Evolutionary conservation across 345 rosid species (phyloP).

Genomic region (Physaria fendleri): DNA sequence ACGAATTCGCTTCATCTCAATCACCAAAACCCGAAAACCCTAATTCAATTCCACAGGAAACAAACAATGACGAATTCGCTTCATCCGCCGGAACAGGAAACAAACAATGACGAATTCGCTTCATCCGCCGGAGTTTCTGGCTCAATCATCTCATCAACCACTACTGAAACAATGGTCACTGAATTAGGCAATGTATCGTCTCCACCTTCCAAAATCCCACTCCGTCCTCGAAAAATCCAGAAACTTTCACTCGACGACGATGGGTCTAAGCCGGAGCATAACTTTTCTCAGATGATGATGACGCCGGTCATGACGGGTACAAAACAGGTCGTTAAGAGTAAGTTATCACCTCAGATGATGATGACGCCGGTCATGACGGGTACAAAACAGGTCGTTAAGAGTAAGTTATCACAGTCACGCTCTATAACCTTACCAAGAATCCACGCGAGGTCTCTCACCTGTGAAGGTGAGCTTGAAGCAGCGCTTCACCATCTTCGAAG

Average conservation of each 20-base stretch:
- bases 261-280: constrained; percentile 23
- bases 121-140: constrained; percentile 21
- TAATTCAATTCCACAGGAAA: constrained; percentile 26
- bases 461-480: constrained; percentile 74
- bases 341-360: constrained; percentile 20
- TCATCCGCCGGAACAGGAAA: constrained; percentile 20
- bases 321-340: constrained; percentile 24
- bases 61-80: constrained; percentile 17
- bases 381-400: constrained; percentile 22
- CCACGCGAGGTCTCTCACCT: constrained; percentile 63
- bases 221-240: constrained; percentile 80
- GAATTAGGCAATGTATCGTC: constrained; percentile 38
- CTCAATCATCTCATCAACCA: constrained; percentile 21
- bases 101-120: constrained; percentile 17
- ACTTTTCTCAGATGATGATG: constrained; percentile 19
- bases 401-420: constrained; percentile 34
- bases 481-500: constrained; percentile 73
- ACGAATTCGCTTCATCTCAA: no score
- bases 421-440: constrained; percentile 39
- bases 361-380: constrained; percentile 15
- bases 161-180: constrained; percentile 22
- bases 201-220: constrained; percentile 80
- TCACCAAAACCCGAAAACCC: constrained; percentile 26
- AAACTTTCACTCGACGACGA: constrained; percentile 58
- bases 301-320: constrained; percentile 20